phyloP scores from a whole-genome alignment of 148 eudicot genomes.

The Fagopyrum esculentum region DNA sequence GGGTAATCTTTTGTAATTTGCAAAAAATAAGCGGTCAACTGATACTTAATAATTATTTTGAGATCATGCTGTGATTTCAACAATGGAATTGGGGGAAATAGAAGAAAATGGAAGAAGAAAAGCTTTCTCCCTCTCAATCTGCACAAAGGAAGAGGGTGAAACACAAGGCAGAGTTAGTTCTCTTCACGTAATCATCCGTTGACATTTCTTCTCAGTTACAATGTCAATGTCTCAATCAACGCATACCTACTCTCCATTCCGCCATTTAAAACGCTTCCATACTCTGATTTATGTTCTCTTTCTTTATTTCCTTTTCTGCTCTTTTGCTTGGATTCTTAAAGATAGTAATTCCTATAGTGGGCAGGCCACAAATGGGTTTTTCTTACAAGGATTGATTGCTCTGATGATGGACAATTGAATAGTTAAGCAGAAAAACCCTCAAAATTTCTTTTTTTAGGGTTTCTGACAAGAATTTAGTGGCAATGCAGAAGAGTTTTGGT shows the following conservation, averaged over 20 bases:
- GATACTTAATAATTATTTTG: background rate
- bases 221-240: background rate
- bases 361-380: background rate
- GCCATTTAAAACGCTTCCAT: background rate
- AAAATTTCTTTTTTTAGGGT: background rate
- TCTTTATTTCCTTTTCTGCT: background rate
- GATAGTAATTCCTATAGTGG: background rate
- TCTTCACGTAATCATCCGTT: constrained; percentile 9
- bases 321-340: background rate
- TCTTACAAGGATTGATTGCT: background rate
- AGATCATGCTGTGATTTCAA: background rate
- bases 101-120: constrained; percentile 9
- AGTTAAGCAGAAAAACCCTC: constrained; percentile 7
- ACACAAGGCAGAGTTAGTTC: constrained; percentile 2
- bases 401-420: background rate
- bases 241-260: background rate
- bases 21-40: background rate
- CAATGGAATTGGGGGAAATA: background rate
- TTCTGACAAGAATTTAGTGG: background rate
- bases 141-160: constrained; percentile 5
- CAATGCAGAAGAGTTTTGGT: constrained; percentile 14
- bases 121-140: background rate
- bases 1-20: background rate
- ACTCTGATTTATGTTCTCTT: constrained; percentile 1
- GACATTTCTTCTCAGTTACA: background rate